phyloP scores from a whole-genome alignment of 2,329 filamentous ascomycete species.

The Drechmeria coniospora region DNA sequence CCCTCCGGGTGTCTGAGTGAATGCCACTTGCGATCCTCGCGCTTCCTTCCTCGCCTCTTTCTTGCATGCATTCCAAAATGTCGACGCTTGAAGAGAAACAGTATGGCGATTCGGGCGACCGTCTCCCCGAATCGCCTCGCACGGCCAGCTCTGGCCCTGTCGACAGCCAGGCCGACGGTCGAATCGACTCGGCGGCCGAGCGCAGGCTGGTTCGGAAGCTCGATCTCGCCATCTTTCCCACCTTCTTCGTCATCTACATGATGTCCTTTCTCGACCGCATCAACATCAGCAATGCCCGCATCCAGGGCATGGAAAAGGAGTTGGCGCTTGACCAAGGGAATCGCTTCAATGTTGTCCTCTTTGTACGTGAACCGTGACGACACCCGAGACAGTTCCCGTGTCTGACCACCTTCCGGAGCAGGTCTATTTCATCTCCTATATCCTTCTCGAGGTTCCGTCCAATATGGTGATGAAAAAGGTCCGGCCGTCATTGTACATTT shows the following conservation, averaged over 20 bases:
- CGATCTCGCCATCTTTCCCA: conserved; percentile 23
- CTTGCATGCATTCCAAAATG: too few species aligned
- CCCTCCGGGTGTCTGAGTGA: too few species aligned
- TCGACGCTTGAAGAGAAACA: too few species aligned
- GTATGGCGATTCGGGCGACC: too few species aligned
- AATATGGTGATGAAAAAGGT: conserved; percentile 28
- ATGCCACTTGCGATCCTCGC: too few species aligned
- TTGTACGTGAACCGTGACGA: too few species aligned
- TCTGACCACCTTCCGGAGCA: not conserved
- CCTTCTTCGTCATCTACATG: conserved; percentile 24
- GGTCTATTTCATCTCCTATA: conserved; percentile 25
- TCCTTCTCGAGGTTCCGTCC: conserved; percentile 28
- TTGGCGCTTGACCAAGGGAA: conserved; percentile 22
- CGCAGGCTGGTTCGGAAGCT: conserved; percentile 23
- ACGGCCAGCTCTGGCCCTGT: too few species aligned
- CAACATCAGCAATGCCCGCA: conserved; percentile 31
- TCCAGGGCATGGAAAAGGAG: conserved; percentile 26
- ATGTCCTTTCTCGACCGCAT: conserved; percentile 28
- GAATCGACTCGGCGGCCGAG: conserved; percentile 19
- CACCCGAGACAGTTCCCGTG: too few species aligned
- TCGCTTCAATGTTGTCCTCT: conserved; percentile 20
- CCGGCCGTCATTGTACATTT: conserved; percentile 22
- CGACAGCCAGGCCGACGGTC: too few species aligned
- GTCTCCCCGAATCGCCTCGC: too few species aligned
- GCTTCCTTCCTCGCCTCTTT: too few species aligned